Conservation (phyloP, 371 early-diverging fungal species). For the Mucor ambiguus region DNA sequence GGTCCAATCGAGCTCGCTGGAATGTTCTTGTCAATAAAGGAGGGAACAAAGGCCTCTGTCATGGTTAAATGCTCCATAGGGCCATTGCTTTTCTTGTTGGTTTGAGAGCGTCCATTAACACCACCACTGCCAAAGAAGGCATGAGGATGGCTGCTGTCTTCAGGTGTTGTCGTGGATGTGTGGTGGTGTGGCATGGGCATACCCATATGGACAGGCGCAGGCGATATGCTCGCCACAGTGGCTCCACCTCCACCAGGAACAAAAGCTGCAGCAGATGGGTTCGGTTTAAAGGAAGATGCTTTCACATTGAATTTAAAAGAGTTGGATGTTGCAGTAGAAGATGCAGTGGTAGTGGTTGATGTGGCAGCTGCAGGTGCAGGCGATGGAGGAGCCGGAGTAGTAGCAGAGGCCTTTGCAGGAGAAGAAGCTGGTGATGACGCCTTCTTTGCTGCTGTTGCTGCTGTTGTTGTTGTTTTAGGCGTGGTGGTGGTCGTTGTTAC, state of each 20-base stretch:
- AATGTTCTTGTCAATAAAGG: constrained; percentile 32
- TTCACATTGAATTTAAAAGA: constrained; percentile 84
- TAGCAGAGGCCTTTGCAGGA: background rate
- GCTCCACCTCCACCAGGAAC: constrained; percentile 54
- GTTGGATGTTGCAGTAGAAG: constrained; percentile 23
- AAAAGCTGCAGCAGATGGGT: constrained; percentile 76
- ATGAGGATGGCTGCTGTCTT: constrained; percentile 19
- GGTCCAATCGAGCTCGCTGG: constrained; percentile 47
- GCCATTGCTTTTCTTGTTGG: constrained; percentile 18
- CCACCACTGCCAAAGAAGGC: constrained; percentile 32
- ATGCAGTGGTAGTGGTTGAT: constrained; percentile 27
- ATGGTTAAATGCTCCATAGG: constrained; percentile 26
- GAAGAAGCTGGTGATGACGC: background rate
- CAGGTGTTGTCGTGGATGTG: background rate
- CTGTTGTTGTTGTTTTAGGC: background rate
- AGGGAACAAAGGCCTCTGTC: constrained; percentile 36
- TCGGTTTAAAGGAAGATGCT: constrained; percentile 89
- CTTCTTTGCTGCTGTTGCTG: constrained; percentile 2
- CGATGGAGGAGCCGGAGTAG: constrained; percentile 14
- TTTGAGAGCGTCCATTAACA: constrained; percentile 10
- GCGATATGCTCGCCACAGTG: background rate
- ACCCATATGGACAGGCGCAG: background rate
- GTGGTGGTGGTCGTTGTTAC: background rate
- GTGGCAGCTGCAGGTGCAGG: constrained; percentile 11
- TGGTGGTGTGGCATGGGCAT: background rate